Evolutionary conservation across 164 flowering plant species (phyloP).

Genomic region (Macadamia integrifolia): DNA sequence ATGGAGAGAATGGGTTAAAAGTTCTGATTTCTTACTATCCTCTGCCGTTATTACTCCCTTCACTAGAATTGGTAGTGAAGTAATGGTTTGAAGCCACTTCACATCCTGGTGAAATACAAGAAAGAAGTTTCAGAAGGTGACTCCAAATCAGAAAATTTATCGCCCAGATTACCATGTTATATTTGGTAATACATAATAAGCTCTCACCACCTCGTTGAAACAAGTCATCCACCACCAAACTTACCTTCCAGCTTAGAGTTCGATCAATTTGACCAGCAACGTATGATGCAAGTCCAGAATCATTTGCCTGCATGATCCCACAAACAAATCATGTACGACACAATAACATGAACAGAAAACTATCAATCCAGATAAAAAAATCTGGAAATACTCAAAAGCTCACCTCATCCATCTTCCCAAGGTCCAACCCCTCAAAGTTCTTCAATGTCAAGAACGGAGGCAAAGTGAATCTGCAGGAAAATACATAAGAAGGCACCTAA

Average conservation of each 20-base stretch:
- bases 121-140: background rate
- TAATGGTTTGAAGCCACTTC: constrained; percentile 88
- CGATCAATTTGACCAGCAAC: constrained; percentile 75
- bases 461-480: constrained; percentile 48
- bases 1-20: no score
- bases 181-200: background rate
- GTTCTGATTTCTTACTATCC: constrained; percentile 48
- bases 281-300: constrained; percentile 83
- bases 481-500: no score
- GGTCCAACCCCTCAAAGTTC: constrained; percentile 77
- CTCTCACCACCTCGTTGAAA: background rate
- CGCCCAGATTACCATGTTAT: background rate
- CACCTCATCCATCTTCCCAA: constrained; percentile 68
- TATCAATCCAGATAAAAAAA: background rate
- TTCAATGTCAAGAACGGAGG: constrained; percentile 67
- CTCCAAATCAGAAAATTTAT: background rate
- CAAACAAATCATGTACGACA: background rate
- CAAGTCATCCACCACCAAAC: background rate
- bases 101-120: constrained; percentile 54
- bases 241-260: constrained; percentile 81
- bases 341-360: constrained; percentile 1
- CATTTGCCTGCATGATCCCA: constrained; percentile 38
- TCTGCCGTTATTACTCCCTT: constrained; percentile 94
- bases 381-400: background rate
- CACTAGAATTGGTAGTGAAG: constrained; percentile 72